These are phyloP conservation scores for Aspergillus hancockii DNA, from an alignment of 495 filamentous ascomycete genomes.

Conservation along the genomic window DNA sequence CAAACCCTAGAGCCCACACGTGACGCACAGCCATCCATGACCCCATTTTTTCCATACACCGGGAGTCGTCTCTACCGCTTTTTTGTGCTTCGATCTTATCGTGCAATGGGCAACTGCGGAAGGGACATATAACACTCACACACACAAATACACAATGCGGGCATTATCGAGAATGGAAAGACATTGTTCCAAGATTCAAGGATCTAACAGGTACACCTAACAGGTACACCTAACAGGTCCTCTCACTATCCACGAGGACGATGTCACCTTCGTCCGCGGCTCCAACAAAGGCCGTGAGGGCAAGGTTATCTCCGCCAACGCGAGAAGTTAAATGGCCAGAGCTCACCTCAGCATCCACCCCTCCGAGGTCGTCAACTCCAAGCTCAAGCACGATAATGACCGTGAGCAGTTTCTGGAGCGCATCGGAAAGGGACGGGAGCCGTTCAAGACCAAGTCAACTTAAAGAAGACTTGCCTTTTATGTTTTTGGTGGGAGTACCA, in stretches of 20 bases:
- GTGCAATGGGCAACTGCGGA: no score
- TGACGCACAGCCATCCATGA: conserved; percentile 47
- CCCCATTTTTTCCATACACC: no score
- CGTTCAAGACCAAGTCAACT: conserved; percentile 36
- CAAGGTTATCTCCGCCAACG: conserved; percentile 67
- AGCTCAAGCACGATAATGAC: conserved; percentile 98
- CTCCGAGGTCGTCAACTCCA: conserved; percentile 91
- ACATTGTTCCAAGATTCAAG: no score
- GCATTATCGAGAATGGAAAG: no score
- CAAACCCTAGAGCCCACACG: conserved; percentile 38
- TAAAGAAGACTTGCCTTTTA: conserved; percentile 32
- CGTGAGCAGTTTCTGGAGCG: conserved; percentile 90
- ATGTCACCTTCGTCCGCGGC: conserved; percentile 86
- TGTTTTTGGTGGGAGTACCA: conserved; percentile 36
- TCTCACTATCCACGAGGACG: conserved; percentile 97
- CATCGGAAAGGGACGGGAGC: conserved; percentile 72
- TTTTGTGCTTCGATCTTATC: no score
- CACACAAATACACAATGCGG: no score
- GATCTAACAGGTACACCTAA: conserved; percentile 3
- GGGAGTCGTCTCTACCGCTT: no score
- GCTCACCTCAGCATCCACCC: conserved; percentile 80
- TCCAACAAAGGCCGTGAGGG: conserved; percentile 93
- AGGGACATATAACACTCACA: no score
- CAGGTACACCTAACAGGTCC: conserved; percentile 61
- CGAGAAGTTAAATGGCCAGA: conserved; percentile 92